Conservation (phyloP, 208 protist species). For the Wallacemonas collosoma region DNA sequence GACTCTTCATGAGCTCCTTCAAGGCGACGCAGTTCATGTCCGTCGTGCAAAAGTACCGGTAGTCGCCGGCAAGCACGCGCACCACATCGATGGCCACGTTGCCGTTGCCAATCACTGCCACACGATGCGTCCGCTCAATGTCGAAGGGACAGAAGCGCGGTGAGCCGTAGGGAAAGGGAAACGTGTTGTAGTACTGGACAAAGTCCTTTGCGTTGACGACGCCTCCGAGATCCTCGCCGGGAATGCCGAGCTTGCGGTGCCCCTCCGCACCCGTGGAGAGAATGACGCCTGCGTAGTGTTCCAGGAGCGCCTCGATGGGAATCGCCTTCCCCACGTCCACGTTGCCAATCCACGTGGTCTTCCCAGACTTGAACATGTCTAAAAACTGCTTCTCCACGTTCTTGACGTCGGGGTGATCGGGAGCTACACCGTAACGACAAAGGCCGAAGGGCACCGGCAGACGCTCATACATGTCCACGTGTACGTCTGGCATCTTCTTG, state of each 20-base stretch:
- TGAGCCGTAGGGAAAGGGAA: constrained; percentile 83
- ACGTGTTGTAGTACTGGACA: constrained; percentile 97
- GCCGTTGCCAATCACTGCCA: constrained; percentile 91
- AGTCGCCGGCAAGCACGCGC: constrained; percentile 81
- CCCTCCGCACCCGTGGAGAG: constrained; percentile 90
- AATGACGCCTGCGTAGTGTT: constrained; percentile 93
- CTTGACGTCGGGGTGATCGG: constrained; percentile 98
- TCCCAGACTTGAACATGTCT: constrained; percentile 71
- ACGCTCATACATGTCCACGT: constrained; percentile 94
- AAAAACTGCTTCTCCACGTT: constrained; percentile 93
- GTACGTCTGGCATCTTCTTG: constrained; percentile 66
- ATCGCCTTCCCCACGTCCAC: constrained; percentile 86
- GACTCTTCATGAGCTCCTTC: constrained; percentile 71
- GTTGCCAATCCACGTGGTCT: constrained; percentile 94
- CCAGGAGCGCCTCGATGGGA: constrained; percentile 63
- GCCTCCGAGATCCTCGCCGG: constrained; percentile 79
- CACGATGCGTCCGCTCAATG: constrained; percentile 42
- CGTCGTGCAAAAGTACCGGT: constrained; percentile 81
- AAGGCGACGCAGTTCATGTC: constrained; percentile 92
- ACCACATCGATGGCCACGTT: constrained; percentile 97
- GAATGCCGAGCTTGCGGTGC: constrained; percentile 70
- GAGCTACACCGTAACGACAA: constrained; percentile 96
- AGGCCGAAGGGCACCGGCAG: constrained; percentile 96
- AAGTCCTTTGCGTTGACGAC: constrained; percentile 90
- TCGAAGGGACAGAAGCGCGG: constrained; percentile 82